A percentile compares a stretch with the other conserved stretches of the same genome.
phyloP scores from a whole-genome alignment of 345 rosid genomes.

The Litchi chinensis region DNA sequence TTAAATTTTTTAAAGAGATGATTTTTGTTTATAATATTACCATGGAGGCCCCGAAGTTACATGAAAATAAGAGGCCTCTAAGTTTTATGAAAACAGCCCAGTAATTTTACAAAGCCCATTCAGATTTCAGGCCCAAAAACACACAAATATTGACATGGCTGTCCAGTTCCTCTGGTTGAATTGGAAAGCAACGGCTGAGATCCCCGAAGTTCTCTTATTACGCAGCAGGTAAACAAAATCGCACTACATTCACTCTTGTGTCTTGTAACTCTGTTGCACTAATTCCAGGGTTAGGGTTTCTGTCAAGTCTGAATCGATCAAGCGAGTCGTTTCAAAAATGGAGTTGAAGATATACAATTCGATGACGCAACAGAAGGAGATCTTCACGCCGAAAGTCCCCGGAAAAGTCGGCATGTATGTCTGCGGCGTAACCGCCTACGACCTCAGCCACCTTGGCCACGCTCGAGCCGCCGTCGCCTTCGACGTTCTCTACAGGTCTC shows the following conservation, averaged over 20 bases:
- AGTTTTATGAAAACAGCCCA: neutral
- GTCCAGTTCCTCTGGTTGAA: neutral
- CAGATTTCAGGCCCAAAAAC: neutral
- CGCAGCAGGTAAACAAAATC: neutral
- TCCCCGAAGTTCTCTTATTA: neutral
- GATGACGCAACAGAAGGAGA: constrained; percentile 67
- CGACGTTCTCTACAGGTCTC: constrained; percentile 75
- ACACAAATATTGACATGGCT: no score
- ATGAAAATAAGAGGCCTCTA: no score
- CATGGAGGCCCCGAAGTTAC: no score
- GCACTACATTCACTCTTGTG: neutral
- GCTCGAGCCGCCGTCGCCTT: constrained; percentile 89
- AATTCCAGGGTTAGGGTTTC: constrained; percentile 3
- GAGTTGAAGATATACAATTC: constrained; percentile 63
- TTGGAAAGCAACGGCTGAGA: neutral
- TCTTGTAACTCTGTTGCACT: no score
- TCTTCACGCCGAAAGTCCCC: constrained; percentile 46
- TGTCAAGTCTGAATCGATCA: neutral
- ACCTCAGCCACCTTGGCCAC: constrained; percentile 87
- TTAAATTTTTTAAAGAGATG: no score
- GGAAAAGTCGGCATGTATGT: constrained; percentile 81
- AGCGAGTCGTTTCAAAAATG: neutral
- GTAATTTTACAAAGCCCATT: neutral
- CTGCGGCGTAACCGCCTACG: constrained; percentile 90
- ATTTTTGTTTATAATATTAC: no score